phyloP scores from a whole-genome alignment of 139 green algal species.

The Closterium sp. region DNA sequence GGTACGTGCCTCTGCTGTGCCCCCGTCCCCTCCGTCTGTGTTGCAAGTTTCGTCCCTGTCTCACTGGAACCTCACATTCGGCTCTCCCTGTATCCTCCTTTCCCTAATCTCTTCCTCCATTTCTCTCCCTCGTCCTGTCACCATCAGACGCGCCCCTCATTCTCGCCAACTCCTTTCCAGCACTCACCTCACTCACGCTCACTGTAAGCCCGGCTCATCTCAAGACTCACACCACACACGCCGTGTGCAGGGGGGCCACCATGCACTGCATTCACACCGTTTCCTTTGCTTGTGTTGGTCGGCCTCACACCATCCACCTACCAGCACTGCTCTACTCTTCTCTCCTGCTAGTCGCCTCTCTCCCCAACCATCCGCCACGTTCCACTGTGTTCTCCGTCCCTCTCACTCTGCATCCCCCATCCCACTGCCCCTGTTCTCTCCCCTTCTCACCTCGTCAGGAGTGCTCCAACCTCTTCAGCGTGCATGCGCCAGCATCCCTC shows the following conservation, averaged over 20 bases:
- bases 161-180: background rate
- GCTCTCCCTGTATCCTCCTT: background rate
- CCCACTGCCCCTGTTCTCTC: background rate
- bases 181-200: background rate
- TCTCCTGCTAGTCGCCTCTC: background rate
- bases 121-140: background rate
- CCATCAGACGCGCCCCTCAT: background rate
- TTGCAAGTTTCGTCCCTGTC: background rate
- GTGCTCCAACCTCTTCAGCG: background rate
- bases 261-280: background rate
- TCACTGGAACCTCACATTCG: background rate
- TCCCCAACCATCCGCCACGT: too few species aligned
- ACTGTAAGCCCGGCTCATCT: background rate
- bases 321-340: background rate
- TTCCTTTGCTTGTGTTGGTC: too few species aligned
- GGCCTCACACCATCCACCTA: background rate
- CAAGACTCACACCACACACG: background rate
- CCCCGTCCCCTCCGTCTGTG: background rate
- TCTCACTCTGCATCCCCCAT: too few species aligned
- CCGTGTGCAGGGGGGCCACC: background rate
- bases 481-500: background rate
- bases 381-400: too few species aligned
- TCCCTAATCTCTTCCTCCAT: background rate
- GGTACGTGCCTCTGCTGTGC: background rate
- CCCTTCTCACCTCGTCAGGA: background rate